phyloP scores from a whole-genome alignment of 208 protist genomes.

The Trypanosoma vivax region DNA sequence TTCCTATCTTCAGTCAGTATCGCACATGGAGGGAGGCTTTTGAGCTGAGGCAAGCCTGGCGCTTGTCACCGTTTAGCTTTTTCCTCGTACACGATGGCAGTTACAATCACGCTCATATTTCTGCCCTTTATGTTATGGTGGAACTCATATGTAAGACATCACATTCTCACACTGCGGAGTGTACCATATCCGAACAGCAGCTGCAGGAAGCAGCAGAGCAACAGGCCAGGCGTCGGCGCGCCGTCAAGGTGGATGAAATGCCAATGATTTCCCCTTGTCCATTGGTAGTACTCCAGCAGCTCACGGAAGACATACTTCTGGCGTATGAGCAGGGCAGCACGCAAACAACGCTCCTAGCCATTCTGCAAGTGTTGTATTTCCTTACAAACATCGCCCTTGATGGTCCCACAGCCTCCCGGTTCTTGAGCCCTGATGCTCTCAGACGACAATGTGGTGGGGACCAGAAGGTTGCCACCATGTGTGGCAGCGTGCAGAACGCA shows the following conservation, averaged over 20 bases:
- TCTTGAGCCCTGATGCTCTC: conserved; percentile 59
- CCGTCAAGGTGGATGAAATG: conserved; percentile 17
- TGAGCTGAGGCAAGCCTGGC: conserved; percentile 65
- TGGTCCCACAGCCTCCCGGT: conserved; percentile 48
- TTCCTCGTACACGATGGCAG: conserved; percentile 77
- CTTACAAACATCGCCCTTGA: conserved; percentile 74
- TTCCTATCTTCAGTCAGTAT: conserved; percentile 81
- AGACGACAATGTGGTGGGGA: conserved; percentile 42
- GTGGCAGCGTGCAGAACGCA: neutral
- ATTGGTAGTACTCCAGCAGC: conserved; percentile 55
- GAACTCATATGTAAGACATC: conserved; percentile 36
- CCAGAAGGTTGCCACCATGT: neutral
- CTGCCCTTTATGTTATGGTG: conserved; percentile 64
- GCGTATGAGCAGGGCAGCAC: conserved; percentile 70
- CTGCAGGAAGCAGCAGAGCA: conserved; percentile 20
- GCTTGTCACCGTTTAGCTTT: conserved; percentile 64
- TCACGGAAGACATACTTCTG: conserved; percentile 71
- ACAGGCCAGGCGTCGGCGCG: neutral
- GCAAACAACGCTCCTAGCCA: conserved; percentile 58
- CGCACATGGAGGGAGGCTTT: conserved; percentile 78
- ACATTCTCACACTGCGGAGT: conserved; percentile 48
- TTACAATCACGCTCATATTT: conserved; percentile 79
- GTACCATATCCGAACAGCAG: conserved; percentile 24
- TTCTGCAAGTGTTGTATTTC: conserved; percentile 54
- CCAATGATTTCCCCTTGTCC: conserved; percentile 40